Conservation (phyloP, 306 rosid genomes). For the Luffa aegyptiaca region DNA sequence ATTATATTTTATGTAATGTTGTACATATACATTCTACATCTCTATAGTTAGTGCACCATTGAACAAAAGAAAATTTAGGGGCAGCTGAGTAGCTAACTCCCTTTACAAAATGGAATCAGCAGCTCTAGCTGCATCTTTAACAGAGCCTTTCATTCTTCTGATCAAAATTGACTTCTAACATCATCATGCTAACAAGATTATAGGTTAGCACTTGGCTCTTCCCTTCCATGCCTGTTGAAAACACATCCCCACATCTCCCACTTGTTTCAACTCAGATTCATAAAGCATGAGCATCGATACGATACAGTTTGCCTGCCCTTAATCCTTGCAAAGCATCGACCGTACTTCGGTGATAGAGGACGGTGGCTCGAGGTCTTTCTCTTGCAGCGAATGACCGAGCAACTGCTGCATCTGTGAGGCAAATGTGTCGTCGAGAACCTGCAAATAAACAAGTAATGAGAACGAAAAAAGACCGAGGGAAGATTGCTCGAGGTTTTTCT, state of each 20-base stretch:
- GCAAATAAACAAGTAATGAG: conserved; percentile 3
- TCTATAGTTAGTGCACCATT: neutral
- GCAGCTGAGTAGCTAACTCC: conserved; percentile 7
- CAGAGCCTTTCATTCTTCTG: neutral
- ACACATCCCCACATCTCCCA: neutral
- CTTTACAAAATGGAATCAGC: conserved; percentile 1
- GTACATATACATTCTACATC: neutral
- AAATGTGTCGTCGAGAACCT: conserved; percentile 82
- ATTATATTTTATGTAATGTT: conserved; percentile 3
- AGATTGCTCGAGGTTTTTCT: neutral
- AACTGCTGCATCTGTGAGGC: conserved; percentile 91
- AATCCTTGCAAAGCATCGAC: conserved; percentile 84
- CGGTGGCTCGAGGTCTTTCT: conserved; percentile 75
- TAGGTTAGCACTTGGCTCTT: neutral
- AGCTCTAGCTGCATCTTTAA: neutral
- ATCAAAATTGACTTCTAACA: neutral
- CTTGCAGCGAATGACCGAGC: conserved; percentile 76
- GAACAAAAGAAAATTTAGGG: neutral
- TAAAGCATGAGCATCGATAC: neutral
- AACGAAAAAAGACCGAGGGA: neutral
- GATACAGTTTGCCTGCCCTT: neutral
- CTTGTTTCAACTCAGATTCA: neutral
- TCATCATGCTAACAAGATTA: conserved; percentile 6
- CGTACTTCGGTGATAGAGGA: conserved; percentile 83
- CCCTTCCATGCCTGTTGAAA: neutral